Base-by-base conservation (phyloP, 2,329 filamentous ascomycete species). In the Ceratocystis ficicola region DNA sequence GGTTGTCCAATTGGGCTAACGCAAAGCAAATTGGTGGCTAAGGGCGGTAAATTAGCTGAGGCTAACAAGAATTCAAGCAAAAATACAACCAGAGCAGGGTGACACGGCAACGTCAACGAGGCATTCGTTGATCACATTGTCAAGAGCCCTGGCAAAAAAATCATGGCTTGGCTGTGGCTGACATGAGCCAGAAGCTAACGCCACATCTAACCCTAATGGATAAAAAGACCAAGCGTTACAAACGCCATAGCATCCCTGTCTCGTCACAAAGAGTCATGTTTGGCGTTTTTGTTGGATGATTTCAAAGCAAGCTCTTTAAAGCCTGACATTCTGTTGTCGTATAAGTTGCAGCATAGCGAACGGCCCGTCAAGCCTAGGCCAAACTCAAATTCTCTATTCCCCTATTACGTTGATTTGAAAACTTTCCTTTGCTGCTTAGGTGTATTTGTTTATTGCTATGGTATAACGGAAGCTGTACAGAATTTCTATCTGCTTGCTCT, bases 251-350 rank as follows among this genome's bases (percentile, higher is more conserved):
- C 22, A 55, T 25, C 52, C 25, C 52, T 59, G 52, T 5, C 52
- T 41, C 20, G 28, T 3, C 12, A 7, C 25, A 4, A 15, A n/a
- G 17, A 32, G 52, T 5, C 2, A 32, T 32, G n/a, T 44, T 62
- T 62, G 59, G 10, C 36, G 59, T 62, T 44, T 44, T 62, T 44
- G 32, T 22, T 62, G 61, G 20, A 44, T 66, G 74, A 75, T 75
- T 75, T 75, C 74, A 75, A 75, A 75, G 74, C 74, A 75, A 68
- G 68, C 69, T 69, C 70, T 48, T 30, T 48, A 41, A 41, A 41
- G 36, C 36, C 36, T 41, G 36, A 41, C 36, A 48, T 41, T 20
- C 44, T 50, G 63, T 22, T 32, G 46, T 55, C 50, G 63, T 48
- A 48, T 48, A 60, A 59, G 50, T 41, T 65, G 52, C 25, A 65